Evolutionary conservation across 371 early-diverging fungal species (phyloP), one percentile per base, ranked within the genome.

Genomic region (Conidiobolus coronatus): DNA sequence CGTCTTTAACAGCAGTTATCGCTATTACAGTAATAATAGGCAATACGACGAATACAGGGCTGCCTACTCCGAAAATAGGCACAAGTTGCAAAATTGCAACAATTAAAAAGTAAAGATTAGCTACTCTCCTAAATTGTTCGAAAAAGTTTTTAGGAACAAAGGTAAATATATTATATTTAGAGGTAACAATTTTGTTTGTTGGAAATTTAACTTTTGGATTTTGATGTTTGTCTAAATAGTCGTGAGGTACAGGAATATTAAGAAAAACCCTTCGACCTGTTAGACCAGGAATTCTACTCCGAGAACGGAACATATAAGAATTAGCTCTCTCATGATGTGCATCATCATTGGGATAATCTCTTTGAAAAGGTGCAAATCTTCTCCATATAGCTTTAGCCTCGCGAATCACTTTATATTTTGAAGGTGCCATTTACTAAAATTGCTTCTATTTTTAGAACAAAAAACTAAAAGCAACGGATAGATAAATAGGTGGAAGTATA

Each of bases 71-170:
- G 60, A 92, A 89, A 36, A 70, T 59, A 15, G 84, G 81, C 24
- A 86, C 66, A 35, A 78, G 52, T 57, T 96, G 91, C 36, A 99
- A 65, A 38, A 93, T 78, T 35, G 94, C 87, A 65, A 95, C 71
- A 48, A 75, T 67, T 43, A 93, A 63, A 60, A 99, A 99, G 66
- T 94, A 99, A 49, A 98, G 63, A 63, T 98, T 99, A 60, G 92
- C 92, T 24, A 85, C 76, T 23, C 84, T 71, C 2, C 86, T 77
- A 54, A 98, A 90, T 66, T 99, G 99, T 51, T 87, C 89, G 61
- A 85, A 90, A 33, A 98, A 52, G 61, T 97, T 95, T 53, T 91
- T 82, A 15, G 98, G 98, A 3, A 98, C 45, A 66, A 99, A 99
- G 4, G 77, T 74, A 12, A 79, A 45, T 18, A 82, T 39, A 13